Evolutionary conservation across 352 stramenopile species (phyloP).

Genomic region (Discostella stelligera): DNA sequence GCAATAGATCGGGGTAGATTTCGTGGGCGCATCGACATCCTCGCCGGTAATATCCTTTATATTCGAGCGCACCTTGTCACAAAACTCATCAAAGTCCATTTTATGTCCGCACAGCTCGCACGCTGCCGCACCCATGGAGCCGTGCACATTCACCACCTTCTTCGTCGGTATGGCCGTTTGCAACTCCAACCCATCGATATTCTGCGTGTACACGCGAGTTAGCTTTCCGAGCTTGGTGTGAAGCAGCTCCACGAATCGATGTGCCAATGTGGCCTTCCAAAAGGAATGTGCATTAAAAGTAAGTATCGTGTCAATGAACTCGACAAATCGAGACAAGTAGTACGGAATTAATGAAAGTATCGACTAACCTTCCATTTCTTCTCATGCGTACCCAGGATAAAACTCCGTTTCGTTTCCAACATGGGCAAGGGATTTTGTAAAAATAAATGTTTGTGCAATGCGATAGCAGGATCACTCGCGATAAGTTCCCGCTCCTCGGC

Average conservation of each 20-base stretch:
- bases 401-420: slow-evolving; percentile 78
- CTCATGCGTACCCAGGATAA: slow-evolving; percentile 77
- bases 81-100: slow-evolving; percentile 72
- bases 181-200: slow-evolving; percentile 83
- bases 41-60: slow-evolving; percentile 82
- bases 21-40: slow-evolving; percentile 52
- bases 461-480: slow-evolving; percentile 62
- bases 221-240: slow-evolving; percentile 71
- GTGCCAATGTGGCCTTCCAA: slow-evolving; percentile 15
- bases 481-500: slow-evolving; percentile 57
- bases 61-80: slow-evolving; percentile 53
- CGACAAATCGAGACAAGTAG: no score
- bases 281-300: no score
- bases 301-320: no score
- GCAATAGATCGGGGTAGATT: slow-evolving; percentile 74
- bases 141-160: slow-evolving; percentile 76
- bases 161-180: slow-evolving; percentile 61
- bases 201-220: slow-evolving; percentile 79
- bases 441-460: slow-evolving; percentile 78
- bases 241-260: slow-evolving; percentile 71
- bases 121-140: slow-evolving; percentile 68
- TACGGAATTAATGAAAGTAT: no score
- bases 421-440: slow-evolving; percentile 77
- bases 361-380: slow-evolving; percentile 75
- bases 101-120: slow-evolving; percentile 65